Percentiles rank a stretch among this genome's conserved stretches.
These are phyloP conservation scores for Orychophragmus violaceus DNA, from an alignment of 345 rosid genomes.

Conservation along the genomic window DNA sequence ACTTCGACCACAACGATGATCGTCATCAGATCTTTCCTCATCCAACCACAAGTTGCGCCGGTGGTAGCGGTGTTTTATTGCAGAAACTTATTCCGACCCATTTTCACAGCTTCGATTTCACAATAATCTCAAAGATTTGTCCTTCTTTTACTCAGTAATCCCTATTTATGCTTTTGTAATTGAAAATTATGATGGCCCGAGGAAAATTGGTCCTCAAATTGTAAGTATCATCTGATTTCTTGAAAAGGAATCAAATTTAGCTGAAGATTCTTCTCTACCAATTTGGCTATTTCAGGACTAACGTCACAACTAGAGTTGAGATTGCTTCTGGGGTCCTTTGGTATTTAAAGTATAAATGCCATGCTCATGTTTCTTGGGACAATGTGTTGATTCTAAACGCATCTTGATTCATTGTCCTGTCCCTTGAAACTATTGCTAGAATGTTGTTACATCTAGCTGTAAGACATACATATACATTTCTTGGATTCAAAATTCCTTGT, in stretches of 20 bases:
- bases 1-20: conserved; percentile 47
- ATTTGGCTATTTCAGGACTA: conserved; percentile 39
- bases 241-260: neutral
- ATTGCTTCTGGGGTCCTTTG: conserved; percentile 87
- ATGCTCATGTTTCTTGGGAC: conserved; percentile 93
- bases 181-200: conserved; percentile 34
- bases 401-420: conserved; percentile 73
- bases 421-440: conserved; percentile 96
- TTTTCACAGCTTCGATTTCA: conserved; percentile 50
- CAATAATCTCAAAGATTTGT: conserved; percentile 62
- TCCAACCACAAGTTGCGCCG: conserved; percentile 15
- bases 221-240: conserved; percentile 32
- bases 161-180: conserved; percentile 38
- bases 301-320: conserved; percentile 84
- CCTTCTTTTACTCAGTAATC: neutral
- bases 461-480: conserved; percentile 26
- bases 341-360: conserved; percentile 81
- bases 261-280: neutral
- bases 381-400: conserved; percentile 53
- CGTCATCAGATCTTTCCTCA: conserved; percentile 22
- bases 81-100: conserved; percentile 69
- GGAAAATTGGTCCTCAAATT: conserved; percentile 54
- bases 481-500: neutral
- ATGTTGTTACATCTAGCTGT: conserved; percentile 95
- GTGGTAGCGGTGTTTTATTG: conserved; percentile 35